Base-by-base conservation (phyloP, 495 filamentous ascomycete genomes). In the Aspergillus carlsbadensis region DNA sequence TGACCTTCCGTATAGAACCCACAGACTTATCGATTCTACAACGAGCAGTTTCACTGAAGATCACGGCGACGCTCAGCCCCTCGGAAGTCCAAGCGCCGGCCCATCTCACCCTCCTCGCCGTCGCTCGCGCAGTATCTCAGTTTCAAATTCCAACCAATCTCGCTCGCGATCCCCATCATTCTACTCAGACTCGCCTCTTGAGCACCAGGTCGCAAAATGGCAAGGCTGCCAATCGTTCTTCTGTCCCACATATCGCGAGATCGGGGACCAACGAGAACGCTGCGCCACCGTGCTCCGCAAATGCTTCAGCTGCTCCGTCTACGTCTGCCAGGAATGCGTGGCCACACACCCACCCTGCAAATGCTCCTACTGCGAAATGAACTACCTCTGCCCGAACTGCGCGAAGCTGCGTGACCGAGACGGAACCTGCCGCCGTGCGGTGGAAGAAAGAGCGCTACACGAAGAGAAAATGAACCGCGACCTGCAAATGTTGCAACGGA, bases 151-250 rank as follows among this genome's bases (percentile, higher is more conserved):
- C 10, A 75, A 72, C 56, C 67, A 69, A 42, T 80, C 75, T 2
- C 68, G 71, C 10, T 71, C 68, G 6, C 72, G 70, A 2, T 74
- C 77, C 8, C 71, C 70, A 2, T 69, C 70, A 26, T 58, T 72
- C 42, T 70, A 70, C 63, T 69, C 75, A 63, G 69, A 77, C 44
- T 68, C 72, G 36, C 57, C 74, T 10, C 43, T 69, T n/a, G 72
- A 71, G 11, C 47, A 50, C 7, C 49, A 40, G 1, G 56, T 57
- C 1, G 56, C 64, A 13, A 75, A 73, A 55, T 83, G 82, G 82
- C 75, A 79, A 65, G 82, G 82, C 26, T 85, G 82, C 56, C 80
- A 80, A 43, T 77, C 79, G 3, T 83, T 81, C 62, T 80, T 81
- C 56, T 85, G 82, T 52, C 81, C 79, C 2, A 72, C 72, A 41